Base-by-base conservation (phyloP, 208 protist species). In the Trypanosoma lewisi region DNA sequence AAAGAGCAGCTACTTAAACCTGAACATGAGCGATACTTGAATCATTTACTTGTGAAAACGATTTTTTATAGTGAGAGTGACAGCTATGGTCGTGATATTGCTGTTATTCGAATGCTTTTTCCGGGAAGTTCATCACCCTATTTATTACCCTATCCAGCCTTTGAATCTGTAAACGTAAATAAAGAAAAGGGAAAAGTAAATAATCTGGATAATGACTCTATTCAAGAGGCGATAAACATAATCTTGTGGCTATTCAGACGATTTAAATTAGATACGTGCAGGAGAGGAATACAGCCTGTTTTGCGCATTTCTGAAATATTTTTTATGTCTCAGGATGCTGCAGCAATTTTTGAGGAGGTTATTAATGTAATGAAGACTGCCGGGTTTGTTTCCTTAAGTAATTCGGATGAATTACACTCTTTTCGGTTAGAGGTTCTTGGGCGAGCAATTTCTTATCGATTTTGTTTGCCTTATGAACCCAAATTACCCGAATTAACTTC, bases 171-270 rank as follows among this genome's bases (percentile, higher is more conserved):
- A 23, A 34, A 52, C 30, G 36, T 37, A 16, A 70, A 80, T 71
- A 64, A 67, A 45, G 44, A 61, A 21, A 27, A 44, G 53, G 30
- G 9, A 52, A 62, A 59, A 19, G 28, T 8, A 31, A 60, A 75
- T 56, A 11, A 58, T 21, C 11, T 77, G 47, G 50, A 50, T 25
- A 17, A 64, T 49, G 37, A 6, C 21, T 21, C 17, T 30, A 9
- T 61, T 74, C 47, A 69, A 31, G 45, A 49, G 28, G 33, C 33
- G 60, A 65, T 59, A 8, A 81, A 76, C 52, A 28, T 65, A n/a
- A 66, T 89, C 48, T 71, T 93, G 17, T 74, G 88, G 50, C 58
- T 93, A 45, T 93, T 84, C 60, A 70, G 82, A 39, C 69, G 82
- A 2, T 93, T 93, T 69, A 54, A 77, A 21, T 74, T 84, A 59